Base-by-base conservation (phyloP, 1,284 basidiomycete species). In the Cryptococcus maquisensis region DNA sequence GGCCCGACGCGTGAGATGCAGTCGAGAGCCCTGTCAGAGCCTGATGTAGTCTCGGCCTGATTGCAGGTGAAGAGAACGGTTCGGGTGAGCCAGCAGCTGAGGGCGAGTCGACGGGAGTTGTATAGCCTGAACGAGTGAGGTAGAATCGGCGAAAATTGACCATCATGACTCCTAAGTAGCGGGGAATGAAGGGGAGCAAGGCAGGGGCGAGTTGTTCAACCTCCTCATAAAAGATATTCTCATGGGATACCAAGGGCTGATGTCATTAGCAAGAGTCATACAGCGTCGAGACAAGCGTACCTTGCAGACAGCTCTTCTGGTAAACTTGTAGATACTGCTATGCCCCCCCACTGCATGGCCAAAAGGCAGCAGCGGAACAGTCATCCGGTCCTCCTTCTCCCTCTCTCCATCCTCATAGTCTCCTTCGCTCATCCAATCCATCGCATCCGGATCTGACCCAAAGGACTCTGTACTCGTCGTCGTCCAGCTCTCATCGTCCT, bases 301-400 rank as follows among this genome's bases (percentile, higher is more conserved):
- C 84, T 99, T 99, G 82, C 95, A 99, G 18, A 99, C 93, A 10
- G 96, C 95, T 52, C 93, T 84, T 65, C 92, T 91, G 2, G 95
- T 98, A 68, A 99, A 98, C 73, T 94, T 94, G 78, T 98, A 98
- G 68, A 99, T 97, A 57, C 91, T 88, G 64, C 84, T 91, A 75
- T 99, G 95, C 1, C 95, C 95, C 41, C 95, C 95, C 23, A 99
- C 95, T 76, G 98, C 94, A 69, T 99, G 97, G 52, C 90, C 86
- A 77, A 96, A 99, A 2, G 96, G 96, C 54, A 90, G 86, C 5
- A 99, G 80, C 37, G 95, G 95, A 44, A 99, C 93, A 52, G 92
- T 90, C n/a, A 90, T 88, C 46, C 88, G 76, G 24, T 71, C 68
- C 47, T 67, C 63, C 35, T 62, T 66, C 10, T 56, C 56, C 20